Conservation (phyloP, 345 rosid species). For the Reutealis trisperma region DNA sequence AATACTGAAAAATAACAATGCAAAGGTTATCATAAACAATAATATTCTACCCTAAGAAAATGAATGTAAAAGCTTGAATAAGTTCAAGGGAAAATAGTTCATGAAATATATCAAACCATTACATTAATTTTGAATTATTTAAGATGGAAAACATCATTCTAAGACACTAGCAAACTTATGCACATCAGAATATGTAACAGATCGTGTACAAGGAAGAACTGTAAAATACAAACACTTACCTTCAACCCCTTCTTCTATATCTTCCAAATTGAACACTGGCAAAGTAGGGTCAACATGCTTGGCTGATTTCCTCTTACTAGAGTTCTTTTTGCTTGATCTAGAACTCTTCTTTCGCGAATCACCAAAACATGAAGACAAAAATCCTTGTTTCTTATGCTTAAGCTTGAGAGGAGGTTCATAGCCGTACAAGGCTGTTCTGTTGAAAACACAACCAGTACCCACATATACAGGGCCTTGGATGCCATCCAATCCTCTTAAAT, state of each 20-base stretch:
- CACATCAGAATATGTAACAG: not conserved
- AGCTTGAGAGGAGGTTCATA: conserved; percentile 40
- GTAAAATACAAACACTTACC: conserved; percentile 10
- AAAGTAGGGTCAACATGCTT: conserved; percentile 35
- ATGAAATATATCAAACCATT: not conserved
- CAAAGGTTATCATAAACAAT: no score
- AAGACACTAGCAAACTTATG: not conserved
- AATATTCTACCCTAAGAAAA: not conserved
- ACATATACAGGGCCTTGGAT: conserved; percentile 43
- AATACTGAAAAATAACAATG: no score
- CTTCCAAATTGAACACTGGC: conserved; percentile 38
- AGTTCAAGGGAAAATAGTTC: not conserved
- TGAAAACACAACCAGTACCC: conserved; percentile 44
- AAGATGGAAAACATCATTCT: not conserved
- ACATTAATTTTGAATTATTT: not conserved
- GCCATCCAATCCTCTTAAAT: conserved; percentile 36
- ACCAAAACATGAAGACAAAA: conserved; percentile 33
- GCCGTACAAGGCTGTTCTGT: conserved; percentile 40
- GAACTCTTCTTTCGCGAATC: conserved; percentile 37
- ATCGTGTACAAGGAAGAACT: not conserved
- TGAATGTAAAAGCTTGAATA: not conserved
- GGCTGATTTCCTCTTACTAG: conserved; percentile 30
- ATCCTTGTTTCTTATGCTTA: conserved; percentile 32
- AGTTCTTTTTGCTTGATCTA: conserved; percentile 25
- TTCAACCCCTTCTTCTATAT: conserved; percentile 42